Base-by-base conservation (phyloP, 257 asterid genomes). In the Coffea canephora region DNA sequence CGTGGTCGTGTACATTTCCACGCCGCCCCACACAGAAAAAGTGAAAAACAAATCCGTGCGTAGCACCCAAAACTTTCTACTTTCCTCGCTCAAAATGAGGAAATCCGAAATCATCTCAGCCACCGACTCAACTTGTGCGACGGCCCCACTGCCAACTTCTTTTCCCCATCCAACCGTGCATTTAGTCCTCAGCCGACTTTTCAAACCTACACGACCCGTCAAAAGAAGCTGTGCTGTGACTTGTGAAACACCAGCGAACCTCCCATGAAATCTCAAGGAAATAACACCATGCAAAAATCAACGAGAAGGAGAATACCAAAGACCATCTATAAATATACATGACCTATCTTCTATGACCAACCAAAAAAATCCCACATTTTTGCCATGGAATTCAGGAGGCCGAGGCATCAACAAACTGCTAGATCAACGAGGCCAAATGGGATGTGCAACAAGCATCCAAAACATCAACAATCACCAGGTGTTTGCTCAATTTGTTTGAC, bases 401-500 rank as follows among this genome's bases (percentile, higher is more conserved):
- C 69, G 49, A 88, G 82, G 61, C 27, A 83, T 49, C 67, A 65
- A 36, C 80, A 66, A 46, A 66, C 66, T n/a, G 8, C 82, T 10
- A 83, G 82, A 79, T 77, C 88, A 43, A 23, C 76, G 85, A 80
- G 78, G 71, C 84, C 77, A 73, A 81, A 73, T 69, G 49, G 16
- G 15, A 48, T 76, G 0, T 93, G 98, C 90, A 87, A 83, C 80
- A 91, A 86, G 78, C 98, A 93, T 49, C 94, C 97, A 0, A 93
- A 86, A 19, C 96, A 93, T 85, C 74, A 80, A 50, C 98, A 91
- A 74, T 88, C 92, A 0, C 96, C 97, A 0, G 98, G 98, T 0
- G 94, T 93, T 45, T 93, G 98, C 72, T 90, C 98, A 5, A 48
- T 89, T 55, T 93, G 98, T 66, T 88, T 93, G 0, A 78, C 52